These are phyloP conservation scores for Eremomyces bilateralis DNA, from an alignment of 495 filamentous ascomycete genomes.

Conservation along the genomic window DNA sequence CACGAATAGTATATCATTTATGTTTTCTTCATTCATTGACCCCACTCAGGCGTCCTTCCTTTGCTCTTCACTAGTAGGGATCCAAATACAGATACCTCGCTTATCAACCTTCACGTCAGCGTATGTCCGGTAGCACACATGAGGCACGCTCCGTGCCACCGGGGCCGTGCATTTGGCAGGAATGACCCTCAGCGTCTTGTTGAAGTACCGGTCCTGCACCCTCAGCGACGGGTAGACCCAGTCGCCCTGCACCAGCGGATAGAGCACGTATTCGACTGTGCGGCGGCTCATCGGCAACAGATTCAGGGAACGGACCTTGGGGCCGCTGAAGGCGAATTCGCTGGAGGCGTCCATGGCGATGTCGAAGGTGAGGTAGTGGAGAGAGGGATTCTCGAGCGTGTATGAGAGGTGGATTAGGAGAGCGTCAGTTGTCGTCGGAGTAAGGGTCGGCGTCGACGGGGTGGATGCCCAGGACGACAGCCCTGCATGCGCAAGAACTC, in stretches of 20 bases:
- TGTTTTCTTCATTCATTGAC: too few relatives aligned
- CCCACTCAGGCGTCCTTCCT: too few relatives aligned
- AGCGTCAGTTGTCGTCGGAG: too few relatives aligned
- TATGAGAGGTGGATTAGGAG: slow-evolving; percentile 37
- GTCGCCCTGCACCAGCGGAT: slow-evolving; percentile 19
- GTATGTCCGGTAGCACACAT: too few relatives aligned
- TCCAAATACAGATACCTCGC: neutral
- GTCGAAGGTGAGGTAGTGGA: slow-evolving; percentile 81
- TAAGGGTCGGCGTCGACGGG: slow-evolving; percentile 16
- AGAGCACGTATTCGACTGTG: slow-evolving; percentile 42
- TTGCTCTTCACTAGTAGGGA: too few relatives aligned
- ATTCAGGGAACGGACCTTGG: slow-evolving; percentile 56
- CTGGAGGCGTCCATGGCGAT: slow-evolving; percentile 81
- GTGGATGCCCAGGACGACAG: slow-evolving; percentile 15
- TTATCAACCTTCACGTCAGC: slow-evolving; percentile 1
- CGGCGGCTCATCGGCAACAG: slow-evolving; percentile 59
- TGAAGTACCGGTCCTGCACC: slow-evolving; percentile 15
- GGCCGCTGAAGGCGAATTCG: slow-evolving; percentile 79
- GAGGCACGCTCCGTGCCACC: too few relatives aligned
- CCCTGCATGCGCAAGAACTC: slow-evolving; percentile 42
- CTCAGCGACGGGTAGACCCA: slow-evolving; percentile 14
- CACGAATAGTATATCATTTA: too few relatives aligned
- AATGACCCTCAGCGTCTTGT: slow-evolving; percentile 6
- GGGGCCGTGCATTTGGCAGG: neutral
- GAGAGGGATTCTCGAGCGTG: slow-evolving; percentile 81